Percentiles rank a stretch among this genome's conserved stretches.
These are phyloP conservation scores for Cucumis melo DNA, from an alignment of 306 rosid species.

Conservation along the genomic window DNA sequence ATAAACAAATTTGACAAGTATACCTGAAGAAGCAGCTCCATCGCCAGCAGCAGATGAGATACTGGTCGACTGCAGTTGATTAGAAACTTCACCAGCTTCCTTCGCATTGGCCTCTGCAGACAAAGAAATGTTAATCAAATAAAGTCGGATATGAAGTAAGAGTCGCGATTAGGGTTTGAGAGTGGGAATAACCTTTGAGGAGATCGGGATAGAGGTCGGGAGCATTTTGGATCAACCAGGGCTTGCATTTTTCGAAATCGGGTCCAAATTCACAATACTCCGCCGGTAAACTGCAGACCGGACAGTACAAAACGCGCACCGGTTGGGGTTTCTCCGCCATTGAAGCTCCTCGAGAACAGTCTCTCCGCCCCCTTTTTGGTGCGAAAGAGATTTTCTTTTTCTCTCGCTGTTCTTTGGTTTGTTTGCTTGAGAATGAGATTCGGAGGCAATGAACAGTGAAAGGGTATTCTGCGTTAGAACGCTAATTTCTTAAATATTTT, in stretches of 20 bases:
- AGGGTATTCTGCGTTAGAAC: background rate
- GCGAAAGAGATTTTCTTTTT: background rate
- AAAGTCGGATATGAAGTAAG: background rate
- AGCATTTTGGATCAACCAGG: conserved; percentile 92
- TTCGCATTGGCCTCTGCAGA: conserved; percentile 48
- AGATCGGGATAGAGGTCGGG: conserved; percentile 81
- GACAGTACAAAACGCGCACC: conserved; percentile 59
- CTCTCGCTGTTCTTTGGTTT: background rate
- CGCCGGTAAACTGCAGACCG: conserved; percentile 60
- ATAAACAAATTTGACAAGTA: background rate
- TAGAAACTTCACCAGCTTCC: conserved; percentile 54
- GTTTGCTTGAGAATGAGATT: background rate
- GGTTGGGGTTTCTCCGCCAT: conserved; percentile 98
- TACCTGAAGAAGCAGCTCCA: conserved; percentile 88
- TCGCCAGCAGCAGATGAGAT: conserved; percentile 41
- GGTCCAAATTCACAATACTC: conserved; percentile 96
- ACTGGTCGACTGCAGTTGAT: conserved; percentile 51
- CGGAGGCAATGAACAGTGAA: background rate
- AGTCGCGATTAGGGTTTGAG: background rate
- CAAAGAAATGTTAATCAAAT: background rate
- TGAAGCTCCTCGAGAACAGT: conserved; percentile 8
- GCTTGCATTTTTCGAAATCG: conserved; percentile 94
- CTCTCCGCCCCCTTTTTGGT: background rate
- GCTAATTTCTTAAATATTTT: background rate
- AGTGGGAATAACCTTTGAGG: conserved; percentile 32